phyloP scores from a whole-genome alignment of 208 protist genomes.

The Leishmania tropica region DNA sequence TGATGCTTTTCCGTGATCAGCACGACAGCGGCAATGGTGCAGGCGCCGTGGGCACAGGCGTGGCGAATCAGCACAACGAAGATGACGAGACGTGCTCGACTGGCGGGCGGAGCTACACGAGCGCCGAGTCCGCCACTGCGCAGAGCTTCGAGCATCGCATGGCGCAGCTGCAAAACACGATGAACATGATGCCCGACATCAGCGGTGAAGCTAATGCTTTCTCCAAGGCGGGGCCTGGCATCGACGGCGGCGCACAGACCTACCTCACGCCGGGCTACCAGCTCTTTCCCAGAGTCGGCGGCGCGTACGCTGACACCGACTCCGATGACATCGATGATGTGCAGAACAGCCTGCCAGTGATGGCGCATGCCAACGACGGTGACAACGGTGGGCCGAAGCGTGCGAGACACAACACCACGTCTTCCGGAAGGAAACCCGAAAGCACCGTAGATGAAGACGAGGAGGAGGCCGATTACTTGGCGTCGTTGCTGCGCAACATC shows the following conservation, averaged over 20 bases:
- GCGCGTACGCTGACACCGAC: conserved; percentile 3
- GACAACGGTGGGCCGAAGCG: neutral
- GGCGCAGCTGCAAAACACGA: conserved; percentile 22
- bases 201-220: neutral
- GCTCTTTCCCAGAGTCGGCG: conserved; percentile 15
- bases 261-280: conserved; percentile 23
- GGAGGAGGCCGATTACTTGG: conserved; percentile 25
- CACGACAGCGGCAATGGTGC: conserved; percentile 22
- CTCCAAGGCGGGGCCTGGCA: neutral
- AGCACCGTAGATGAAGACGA: neutral
- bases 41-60: conserved; percentile 16
- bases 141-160: conserved; percentile 51
- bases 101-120: conserved; percentile 39
- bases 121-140: conserved; percentile 29
- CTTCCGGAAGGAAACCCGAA: neutral
- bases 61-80: conserved; percentile 15
- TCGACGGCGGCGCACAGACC: conserved; percentile 5
- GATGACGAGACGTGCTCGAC: conserved; percentile 32
- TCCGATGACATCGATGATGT: neutral
- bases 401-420: neutral
- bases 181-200: neutral
- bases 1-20: conserved; percentile 32
- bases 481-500: conserved; percentile 29
- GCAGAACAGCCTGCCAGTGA: conserved; percentile 10
- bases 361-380: neutral